Evolutionary conservation across 352 stramenopile genomes (phyloP), one percentile per base, ranked within the genome.

Genomic region (Globisporangium cederbergense): DNA sequence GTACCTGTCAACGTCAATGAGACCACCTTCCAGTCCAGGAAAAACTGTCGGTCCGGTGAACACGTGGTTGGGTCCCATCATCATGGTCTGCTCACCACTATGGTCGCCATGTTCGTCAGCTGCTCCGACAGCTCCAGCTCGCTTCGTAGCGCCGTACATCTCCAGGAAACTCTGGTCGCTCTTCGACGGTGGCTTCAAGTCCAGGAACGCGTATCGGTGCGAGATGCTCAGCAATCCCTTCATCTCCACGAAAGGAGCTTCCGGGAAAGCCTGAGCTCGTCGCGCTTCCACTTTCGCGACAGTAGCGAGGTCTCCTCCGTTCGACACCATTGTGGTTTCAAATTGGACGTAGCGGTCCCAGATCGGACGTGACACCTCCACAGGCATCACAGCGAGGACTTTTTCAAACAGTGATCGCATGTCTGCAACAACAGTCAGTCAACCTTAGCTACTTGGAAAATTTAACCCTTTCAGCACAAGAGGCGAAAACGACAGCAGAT

Each of bases 381-480:
- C 73, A 2, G 86, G 77, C 84, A 96, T 94, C 11, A 96, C 83
- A 0, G 85, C 88, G 28, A 96, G 72, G 47, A 94, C 86, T 63
- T 96, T 95, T 52, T 96, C 88, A 61, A 96, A 96, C 59, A 95
- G 66, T 30, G 86, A 93, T 18, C 88, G 86, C 81, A 95, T 95
- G 64, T 96, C 88, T 96, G 68, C 60, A 36, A n/a, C 13, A 47
- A 2, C 51, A 32, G 51, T 22, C 43, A 49, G 42, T 47, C 3
- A 53, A 28, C 25, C 25, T 28, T 28, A 28, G 25, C 25, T 28
- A 28, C 25, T 28, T 28, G 25, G 25, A 28, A 28, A 28, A 28
- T 28, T 28, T 28, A 28, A 28, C 25, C 25, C 25, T 28, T 28
- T 28, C 25, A 28, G 25, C 25, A 28, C 25, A 28, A 28, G 25